phyloP scores from a whole-genome alignment of 2,329 filamentous ascomycete genomes.

The Endoconidiophora laricicola region DNA sequence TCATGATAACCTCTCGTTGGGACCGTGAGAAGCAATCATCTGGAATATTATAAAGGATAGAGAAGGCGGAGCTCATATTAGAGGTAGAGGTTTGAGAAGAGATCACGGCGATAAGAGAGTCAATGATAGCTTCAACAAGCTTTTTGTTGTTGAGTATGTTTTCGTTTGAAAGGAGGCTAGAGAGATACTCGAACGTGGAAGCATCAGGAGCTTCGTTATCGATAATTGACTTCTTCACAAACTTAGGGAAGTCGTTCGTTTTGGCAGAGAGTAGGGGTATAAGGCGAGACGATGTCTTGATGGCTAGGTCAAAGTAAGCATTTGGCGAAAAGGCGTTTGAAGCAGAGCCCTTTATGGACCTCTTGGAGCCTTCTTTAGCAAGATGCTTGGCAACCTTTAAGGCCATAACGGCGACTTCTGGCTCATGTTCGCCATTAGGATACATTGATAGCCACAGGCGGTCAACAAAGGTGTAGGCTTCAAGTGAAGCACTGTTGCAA shows the following conservation, averaged over 20 bases:
- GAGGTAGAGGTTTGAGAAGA: background rate
- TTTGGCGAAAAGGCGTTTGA: background rate
- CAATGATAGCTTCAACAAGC: slow-evolving; percentile 12
- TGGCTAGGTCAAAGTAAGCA: slow-evolving; percentile 11
- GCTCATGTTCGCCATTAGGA: slow-evolving; percentile 20
- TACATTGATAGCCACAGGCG: slow-evolving; percentile 24
- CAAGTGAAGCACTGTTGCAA: slow-evolving; percentile 22
- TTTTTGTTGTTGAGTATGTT: slow-evolving; percentile 13
- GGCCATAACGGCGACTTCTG: slow-evolving; percentile 20
- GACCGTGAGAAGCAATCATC: slow-evolving; percentile 13
- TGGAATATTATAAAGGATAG: slow-evolving; percentile 9
- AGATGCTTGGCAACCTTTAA: slow-evolving; percentile 22
- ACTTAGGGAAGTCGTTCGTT: slow-evolving; percentile 11
- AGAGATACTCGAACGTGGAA: slow-evolving; percentile 7
- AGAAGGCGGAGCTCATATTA: slow-evolving; percentile 4
- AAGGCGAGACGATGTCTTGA: slow-evolving; percentile 8
- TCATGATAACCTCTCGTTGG: slow-evolving; percentile 11
- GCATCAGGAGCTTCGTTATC: slow-evolving; percentile 1
- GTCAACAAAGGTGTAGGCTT: slow-evolving; percentile 26
- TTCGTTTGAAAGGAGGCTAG: slow-evolving; percentile 12
- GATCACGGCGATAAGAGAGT: slow-evolving; percentile 8
- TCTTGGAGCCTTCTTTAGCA: slow-evolving; percentile 18
- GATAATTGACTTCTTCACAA: slow-evolving; percentile 8
- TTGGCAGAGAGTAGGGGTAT: slow-evolving; percentile 11
- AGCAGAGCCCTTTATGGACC: background rate